A percentile compares a stretch with the other conserved stretches of the same genome.
Conservation (phyloP, 2,329 filamentous ascomycete genomes). For the Niveomyces coronatus region DNA sequence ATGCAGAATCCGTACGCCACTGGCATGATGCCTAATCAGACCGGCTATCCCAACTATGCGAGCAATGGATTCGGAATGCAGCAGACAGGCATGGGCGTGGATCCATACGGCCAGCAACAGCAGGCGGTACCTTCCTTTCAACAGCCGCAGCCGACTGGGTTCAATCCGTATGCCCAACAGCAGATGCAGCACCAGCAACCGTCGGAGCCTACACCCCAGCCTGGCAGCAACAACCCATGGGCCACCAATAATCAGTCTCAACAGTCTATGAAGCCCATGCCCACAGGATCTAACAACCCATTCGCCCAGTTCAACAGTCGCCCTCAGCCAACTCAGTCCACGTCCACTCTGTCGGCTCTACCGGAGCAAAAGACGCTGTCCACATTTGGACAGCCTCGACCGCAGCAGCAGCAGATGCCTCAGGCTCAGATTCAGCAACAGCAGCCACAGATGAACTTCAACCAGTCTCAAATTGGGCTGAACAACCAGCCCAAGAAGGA, state of each 20-base stretch:
- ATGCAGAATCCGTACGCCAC: constrained; percentile 45
- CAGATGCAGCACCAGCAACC: constrained; percentile 29
- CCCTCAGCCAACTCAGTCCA: constrained; percentile 45
- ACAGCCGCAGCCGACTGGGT: constrained; percentile 42
- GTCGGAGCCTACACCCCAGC: constrained; percentile 53
- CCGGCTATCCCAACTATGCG: constrained; percentile 28
- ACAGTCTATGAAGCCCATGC: constrained; percentile 64
- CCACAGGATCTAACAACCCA: constrained; percentile 95
- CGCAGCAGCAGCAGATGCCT: constrained; percentile 30
- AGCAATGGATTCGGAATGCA: constrained; percentile 57
- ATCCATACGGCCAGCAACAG: constrained; percentile 52
- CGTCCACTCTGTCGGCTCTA: constrained; percentile 64
- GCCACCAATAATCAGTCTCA: constrained; percentile 49
- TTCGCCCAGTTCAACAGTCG: constrained; percentile 68
- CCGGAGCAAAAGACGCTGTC: constrained; percentile 75
- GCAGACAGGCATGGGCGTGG: constrained; percentile 58
- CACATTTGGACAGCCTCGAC: constrained; percentile 43
- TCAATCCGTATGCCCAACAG: constrained; percentile 41
- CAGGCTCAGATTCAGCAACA: constrained; percentile 30
- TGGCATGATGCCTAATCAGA: constrained; percentile 39
- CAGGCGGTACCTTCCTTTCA: constrained; percentile 30
- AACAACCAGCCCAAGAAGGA: constrained; percentile 37
- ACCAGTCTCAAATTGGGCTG: constrained; percentile 2
- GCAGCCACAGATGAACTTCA: constrained; percentile 15
- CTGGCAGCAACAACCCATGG: constrained; percentile 94